These are phyloP conservation scores for Blastocystis sp. DNA, from an alignment of 352 stramenopile species.

Conservation along the genomic window DNA sequence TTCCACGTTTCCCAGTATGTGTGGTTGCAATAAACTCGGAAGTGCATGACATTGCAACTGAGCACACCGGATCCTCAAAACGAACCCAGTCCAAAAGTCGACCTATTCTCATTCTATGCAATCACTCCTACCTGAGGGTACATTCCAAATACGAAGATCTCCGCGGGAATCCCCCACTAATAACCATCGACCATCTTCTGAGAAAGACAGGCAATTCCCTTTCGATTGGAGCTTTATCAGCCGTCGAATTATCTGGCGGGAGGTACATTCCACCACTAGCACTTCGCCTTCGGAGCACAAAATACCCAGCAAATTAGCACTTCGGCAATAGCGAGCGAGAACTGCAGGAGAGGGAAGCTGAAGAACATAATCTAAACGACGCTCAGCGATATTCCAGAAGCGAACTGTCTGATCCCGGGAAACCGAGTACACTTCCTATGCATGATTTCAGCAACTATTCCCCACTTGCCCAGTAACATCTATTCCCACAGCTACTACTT, in stretches of 20 bases:
- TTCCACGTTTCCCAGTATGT: conserved; percentile 74
- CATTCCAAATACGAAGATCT: conserved; percentile 75
- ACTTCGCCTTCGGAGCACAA: conserved; percentile 75
- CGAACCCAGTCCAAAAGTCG: conserved; percentile 78
- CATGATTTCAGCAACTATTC: not conserved
- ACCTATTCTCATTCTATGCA: conserved; percentile 63
- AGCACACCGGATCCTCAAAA: conserved; percentile 77
- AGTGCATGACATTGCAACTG: conserved; percentile 73
- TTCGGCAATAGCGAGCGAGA: conserved; percentile 74
- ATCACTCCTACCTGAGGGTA: conserved; percentile 65
- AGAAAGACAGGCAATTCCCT: conserved; percentile 71
- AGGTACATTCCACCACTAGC: conserved; percentile 73
- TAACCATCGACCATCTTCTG: conserved; percentile 74
- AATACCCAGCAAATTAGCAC: conserved; percentile 75
- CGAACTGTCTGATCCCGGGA: conserved; percentile 75
- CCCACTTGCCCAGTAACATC: conserved; percentile 71
- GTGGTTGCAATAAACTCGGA: conserved; percentile 78
- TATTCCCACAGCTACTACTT: conserved; percentile 73
- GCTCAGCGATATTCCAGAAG: conserved; percentile 76
- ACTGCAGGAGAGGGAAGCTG: conserved; percentile 70
- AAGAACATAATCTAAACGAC: conserved; percentile 70
- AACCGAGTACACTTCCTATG: conserved; percentile 70
- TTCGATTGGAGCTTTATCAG: conserved; percentile 75
- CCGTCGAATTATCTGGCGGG: conserved; percentile 75
- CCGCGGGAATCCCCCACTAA: conserved; percentile 74